A percentile compares a stretch with the other conserved stretches of the same genome.
Conservation (phyloP, 2,329 filamentous ascomycete species). For the Diaporthe vaccinii region DNA sequence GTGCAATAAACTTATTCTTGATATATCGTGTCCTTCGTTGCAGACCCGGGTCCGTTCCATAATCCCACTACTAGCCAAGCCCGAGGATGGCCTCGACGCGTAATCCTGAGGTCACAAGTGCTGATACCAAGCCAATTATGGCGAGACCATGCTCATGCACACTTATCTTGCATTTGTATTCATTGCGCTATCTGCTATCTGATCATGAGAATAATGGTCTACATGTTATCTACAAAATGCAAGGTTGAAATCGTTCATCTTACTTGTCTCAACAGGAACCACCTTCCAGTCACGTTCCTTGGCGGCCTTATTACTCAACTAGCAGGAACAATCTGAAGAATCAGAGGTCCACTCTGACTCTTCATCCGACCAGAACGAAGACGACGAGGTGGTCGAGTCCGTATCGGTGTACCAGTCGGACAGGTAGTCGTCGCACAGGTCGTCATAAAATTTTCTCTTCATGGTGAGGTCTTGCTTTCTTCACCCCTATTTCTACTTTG, state of each 20-base stretch:
- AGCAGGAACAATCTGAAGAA: constrained; percentile 10
- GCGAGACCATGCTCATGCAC: background rate
- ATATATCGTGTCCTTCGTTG: background rate
- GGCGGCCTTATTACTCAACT: too few relatives aligned
- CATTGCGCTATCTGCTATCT: background rate
- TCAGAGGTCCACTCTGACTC: constrained; percentile 2
- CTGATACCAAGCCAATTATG: background rate
- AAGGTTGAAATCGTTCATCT: background rate
- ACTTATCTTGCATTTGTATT: background rate
- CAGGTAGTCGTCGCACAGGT: background rate
- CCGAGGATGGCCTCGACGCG: background rate
- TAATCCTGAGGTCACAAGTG: background rate
- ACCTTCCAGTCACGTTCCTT: background rate
- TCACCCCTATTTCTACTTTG: background rate
- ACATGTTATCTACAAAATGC: background rate
- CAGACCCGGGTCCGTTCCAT: constrained; percentile 13
- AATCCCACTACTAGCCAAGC: background rate
- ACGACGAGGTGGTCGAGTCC: background rate
- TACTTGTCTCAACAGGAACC: background rate
- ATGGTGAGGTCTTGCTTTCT: background rate
- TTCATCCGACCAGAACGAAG: background rate
- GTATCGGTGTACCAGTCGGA: background rate
- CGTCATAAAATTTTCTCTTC: background rate
- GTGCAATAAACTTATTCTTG: background rate
- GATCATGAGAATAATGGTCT: background rate